Base-by-base conservation (phyloP, 495 filamentous ascomycete species). In the Cryomyces minteri region DNA sequence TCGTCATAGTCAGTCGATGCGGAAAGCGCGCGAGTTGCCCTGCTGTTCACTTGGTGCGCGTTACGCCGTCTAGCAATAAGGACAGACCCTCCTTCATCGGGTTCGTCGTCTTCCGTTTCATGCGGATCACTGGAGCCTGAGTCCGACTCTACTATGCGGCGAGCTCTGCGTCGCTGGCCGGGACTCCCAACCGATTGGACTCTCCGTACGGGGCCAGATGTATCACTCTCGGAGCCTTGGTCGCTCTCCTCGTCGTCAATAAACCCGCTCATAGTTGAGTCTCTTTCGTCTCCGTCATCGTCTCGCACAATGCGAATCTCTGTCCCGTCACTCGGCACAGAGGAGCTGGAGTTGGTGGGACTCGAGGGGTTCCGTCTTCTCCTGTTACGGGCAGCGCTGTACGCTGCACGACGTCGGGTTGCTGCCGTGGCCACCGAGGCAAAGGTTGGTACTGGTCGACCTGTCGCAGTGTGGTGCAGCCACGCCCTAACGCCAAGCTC, bases 201-300 rank as follows among this genome's bases (percentile, higher is more conserved):
- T 31, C 51, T 50, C 14, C 46, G 50, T 6, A 50, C 48, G 7
- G 39, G 50, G 6, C 45, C 52, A 12, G 53, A 51, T n/a, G 45
- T 40, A 32, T 45, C 43, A 36, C 47, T 47, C 10, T 45, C 31
- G 1, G 52, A 50, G 6, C 28, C 18, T 28, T 12, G 14, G 9
- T 41, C 38, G 10, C 18, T 32, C 10, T 43, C 50, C 1, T 48
- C 51, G 43, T 61, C 51, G 10, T 53, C 57, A 33, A 64, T 50
- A 49, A 62, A 62, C 32, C 50, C 57, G 36, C 52, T 51, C 53
- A 62, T 48, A 10, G 58, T 58, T 9, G 56, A 54, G 41, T 58
- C 55, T 39, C 51, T 53, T 18, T 57, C 56, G 0, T 49, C 12
- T 9, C 52, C 56, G 25, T 52, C 46, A 33, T 54, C 58, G 10